phyloP scores from a whole-genome alignment of 73 alveolate genomes.

The Tetrahymena elliotti region DNA sequence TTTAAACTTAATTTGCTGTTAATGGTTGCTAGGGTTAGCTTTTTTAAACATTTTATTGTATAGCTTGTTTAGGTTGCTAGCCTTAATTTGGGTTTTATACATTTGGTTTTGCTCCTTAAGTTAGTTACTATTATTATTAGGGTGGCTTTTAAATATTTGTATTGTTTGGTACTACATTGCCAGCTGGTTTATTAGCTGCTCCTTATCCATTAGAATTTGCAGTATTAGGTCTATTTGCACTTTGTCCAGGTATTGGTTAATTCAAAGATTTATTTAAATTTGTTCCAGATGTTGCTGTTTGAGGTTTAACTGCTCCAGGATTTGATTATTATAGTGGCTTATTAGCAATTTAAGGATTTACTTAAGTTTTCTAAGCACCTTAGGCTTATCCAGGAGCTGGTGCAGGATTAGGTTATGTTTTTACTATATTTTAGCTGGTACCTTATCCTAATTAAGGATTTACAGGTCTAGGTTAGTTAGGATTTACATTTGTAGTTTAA shows the following conservation, averaged over 20 bases:
- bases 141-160: not conserved
- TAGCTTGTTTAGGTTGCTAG: not conserved
- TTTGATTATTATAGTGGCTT: not conserved
- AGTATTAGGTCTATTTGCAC: not conserved
- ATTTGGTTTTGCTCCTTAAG: not conserved
- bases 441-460: not conserved
- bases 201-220: not conserved
- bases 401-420: not conserved
- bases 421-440: not conserved
- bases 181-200: not conserved
- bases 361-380: not conserved
- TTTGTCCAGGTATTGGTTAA: not conserved
- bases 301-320: not conserved
- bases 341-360: not conserved
- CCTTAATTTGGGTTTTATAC: not conserved
- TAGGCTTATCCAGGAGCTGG: not conserved
- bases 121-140: too few species aligned
- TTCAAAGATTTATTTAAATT: not conserved
- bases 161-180: not conserved
- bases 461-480: not conserved
- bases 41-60: not conserved
- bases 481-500: not conserved
- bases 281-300: not conserved
- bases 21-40: not conserved
- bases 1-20: not conserved